phyloP scores from a whole-genome alignment of 768 basidiomycete species.

The Russula brevipes region DNA sequence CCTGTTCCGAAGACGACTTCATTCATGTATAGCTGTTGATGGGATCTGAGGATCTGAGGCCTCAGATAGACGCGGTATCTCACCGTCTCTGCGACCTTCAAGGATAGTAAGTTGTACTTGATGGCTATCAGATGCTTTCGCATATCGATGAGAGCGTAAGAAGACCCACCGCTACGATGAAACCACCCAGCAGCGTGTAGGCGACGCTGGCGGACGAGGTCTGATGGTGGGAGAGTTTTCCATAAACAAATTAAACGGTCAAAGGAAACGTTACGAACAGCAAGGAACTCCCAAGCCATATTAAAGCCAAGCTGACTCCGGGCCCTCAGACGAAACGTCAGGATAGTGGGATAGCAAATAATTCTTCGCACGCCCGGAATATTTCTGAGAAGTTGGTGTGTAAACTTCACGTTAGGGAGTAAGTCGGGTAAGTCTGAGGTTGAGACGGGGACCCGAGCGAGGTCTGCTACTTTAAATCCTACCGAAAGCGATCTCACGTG shows the following conservation, averaged over 20 bases:
- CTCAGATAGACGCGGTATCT: background rate
- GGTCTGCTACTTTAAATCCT: too few species aligned
- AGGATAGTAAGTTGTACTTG: slow-evolving; percentile 80
- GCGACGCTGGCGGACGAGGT: slow-evolving; percentile 48
- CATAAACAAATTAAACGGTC: slow-evolving; percentile 15
- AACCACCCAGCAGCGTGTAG: slow-evolving; percentile 60
- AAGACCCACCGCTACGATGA: slow-evolving; percentile 42
- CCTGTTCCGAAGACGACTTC: slow-evolving; percentile 90
- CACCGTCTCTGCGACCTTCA: slow-evolving; percentile 79
- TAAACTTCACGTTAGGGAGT: too few species aligned
- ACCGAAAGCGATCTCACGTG: too few species aligned
- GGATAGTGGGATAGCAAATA: too few species aligned
- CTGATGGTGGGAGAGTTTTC: slow-evolving; percentile 36
- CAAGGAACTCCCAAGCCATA: slow-evolving; percentile 21
- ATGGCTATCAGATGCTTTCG: slow-evolving; percentile 1
- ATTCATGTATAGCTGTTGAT: slow-evolving; percentile 69
- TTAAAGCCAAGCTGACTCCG: too few species aligned
- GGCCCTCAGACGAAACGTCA: too few species aligned
- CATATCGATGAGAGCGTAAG: background rate
- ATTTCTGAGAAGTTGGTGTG: too few species aligned
- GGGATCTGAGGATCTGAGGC: background rate
- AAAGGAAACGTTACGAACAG: slow-evolving; percentile 22
- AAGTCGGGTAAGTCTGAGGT: too few species aligned
- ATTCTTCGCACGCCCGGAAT: too few species aligned
- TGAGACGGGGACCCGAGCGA: too few species aligned